Percentiles rank a stretch among this genome's conserved stretches.
Evolutionary conservation across 495 filamentous ascomycete genomes (phyloP).

Genomic region (Penicillium bialowiezense): DNA sequence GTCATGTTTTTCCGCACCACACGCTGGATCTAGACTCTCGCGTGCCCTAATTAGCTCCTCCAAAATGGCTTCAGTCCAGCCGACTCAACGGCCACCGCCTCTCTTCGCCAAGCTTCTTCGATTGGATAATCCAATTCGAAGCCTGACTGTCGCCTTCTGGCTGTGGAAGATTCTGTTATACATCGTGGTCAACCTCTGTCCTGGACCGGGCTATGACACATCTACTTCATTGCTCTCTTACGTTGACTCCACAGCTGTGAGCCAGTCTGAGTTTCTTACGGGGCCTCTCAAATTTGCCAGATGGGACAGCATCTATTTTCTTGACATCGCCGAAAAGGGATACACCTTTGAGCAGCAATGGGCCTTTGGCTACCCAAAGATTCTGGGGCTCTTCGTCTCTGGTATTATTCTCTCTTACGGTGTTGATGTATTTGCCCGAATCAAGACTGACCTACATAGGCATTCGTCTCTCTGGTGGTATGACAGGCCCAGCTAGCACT

Average conservation of each 20-base stretch:
- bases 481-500: conserved; percentile 20
- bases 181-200: conserved; percentile 56
- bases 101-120: conserved; percentile 24
- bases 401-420: conserved; percentile 34
- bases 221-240: conserved; percentile 64
- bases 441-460: conserved; percentile 18
- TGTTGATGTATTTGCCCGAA: neutral
- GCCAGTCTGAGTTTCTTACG: conserved; percentile 17
- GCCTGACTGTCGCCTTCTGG: conserved; percentile 37
- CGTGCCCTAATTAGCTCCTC: neutral
- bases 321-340: conserved; percentile 62
- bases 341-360: conserved; percentile 94
- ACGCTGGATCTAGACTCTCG: neutral
- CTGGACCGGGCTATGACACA: conserved; percentile 84
- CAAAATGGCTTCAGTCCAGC: conserved; percentile 13
- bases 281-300: conserved; percentile 58
- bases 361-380: conserved; percentile 76
- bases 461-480: conserved; percentile 21
- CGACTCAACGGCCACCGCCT: conserved; percentile 4
- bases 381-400: conserved; percentile 44
- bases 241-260: conserved; percentile 9
- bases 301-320: conserved; percentile 93
- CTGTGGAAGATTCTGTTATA: conserved; percentile 76
- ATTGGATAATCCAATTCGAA: conserved; percentile 31
- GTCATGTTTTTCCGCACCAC: neutral